Evolutionary conservation across 148 eudicot species (phyloP).

Genomic region (Euryodendron excelsum): DNA sequence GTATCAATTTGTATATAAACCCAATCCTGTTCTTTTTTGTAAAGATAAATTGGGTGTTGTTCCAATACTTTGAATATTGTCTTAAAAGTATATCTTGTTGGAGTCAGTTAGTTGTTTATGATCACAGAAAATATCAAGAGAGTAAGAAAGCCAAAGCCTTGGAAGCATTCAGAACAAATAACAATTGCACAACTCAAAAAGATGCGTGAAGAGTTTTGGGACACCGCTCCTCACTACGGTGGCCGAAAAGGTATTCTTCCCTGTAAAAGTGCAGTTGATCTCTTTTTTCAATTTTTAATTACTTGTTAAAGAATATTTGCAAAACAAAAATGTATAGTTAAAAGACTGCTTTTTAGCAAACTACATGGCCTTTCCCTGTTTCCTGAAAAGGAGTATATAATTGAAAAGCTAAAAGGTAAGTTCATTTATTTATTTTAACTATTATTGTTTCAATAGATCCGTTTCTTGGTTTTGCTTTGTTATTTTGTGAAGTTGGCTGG

Average conservation of each 20-base stretch:
- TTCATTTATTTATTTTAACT: too few relatives aligned
- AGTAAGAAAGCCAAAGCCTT: conserved; percentile 78
- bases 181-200: conserved; percentile 55
- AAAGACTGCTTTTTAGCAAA: background rate
- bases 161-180: conserved; percentile 75
- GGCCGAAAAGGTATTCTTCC: conserved; percentile 59
- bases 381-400: background rate
- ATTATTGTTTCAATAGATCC: background rate
- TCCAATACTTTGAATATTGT: background rate
- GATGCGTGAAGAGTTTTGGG: conserved; percentile 96
- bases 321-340: background rate
- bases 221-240: conserved; percentile 90
- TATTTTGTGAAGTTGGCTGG: background rate
- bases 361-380: background rate
- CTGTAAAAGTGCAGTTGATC: background rate
- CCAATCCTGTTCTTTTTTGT: too few relatives aligned
- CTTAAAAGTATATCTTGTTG: background rate
- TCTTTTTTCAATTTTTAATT: background rate
- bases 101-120: background rate
- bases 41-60: too few relatives aligned
- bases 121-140: conserved; percentile 44
- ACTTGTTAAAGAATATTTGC: background rate
- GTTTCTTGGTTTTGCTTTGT: background rate
- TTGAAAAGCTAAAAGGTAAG: background rate
- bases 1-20: too few relatives aligned